Evolutionary conservation across 352 stramenopile genomes (phyloP).

Genomic region (Pythium aquatile): DNA sequence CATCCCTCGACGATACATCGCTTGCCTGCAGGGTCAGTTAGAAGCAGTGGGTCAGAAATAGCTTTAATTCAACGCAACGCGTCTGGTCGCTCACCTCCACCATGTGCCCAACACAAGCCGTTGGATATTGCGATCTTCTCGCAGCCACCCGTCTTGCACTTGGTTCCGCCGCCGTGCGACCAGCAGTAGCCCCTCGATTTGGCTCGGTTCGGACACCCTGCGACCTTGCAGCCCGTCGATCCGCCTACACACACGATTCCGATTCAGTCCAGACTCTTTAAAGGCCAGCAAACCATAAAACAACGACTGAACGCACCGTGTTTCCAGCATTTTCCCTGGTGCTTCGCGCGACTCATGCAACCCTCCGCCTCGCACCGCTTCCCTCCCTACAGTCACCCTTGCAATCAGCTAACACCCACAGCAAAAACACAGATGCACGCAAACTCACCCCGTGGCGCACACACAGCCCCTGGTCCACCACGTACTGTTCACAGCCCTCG

Average conservation of each 20-base stretch:
- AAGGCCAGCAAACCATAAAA: neutral
- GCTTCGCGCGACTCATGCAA: slow-evolving; percentile 72
- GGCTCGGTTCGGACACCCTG: slow-evolving; percentile 72
- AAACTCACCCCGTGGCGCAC: slow-evolving; percentile 63
- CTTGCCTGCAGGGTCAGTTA: slow-evolving; percentile 34
- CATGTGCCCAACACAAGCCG: slow-evolving; percentile 73
- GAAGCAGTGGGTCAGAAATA: neutral
- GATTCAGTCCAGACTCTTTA: neutral
- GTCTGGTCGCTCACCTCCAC: slow-evolving; percentile 34
- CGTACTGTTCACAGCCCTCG: slow-evolving; percentile 74
- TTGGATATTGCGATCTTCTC: slow-evolving; percentile 82
- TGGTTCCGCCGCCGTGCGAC: slow-evolving; percentile 83
- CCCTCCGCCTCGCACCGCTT: slow-evolving; percentile 59
- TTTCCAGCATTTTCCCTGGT: slow-evolving; percentile 71
- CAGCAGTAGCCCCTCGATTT: slow-evolving; percentile 86
- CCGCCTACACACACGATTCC: slow-evolving; percentile 24
- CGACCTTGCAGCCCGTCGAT: slow-evolving; percentile 73
- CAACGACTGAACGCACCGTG: slow-evolving; percentile 37
- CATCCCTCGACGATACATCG: slow-evolving; percentile 70
- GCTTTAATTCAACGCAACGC: neutral
- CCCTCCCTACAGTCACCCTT: slow-evolving; percentile 38
- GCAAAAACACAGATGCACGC: no score
- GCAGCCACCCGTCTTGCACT: slow-evolving; percentile 67
- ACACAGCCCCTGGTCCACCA: slow-evolving; percentile 76
- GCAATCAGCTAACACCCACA: neutral